Base-by-base conservation (phyloP, 352 stramenopile species). In the Pythium monospermum region DNA sequence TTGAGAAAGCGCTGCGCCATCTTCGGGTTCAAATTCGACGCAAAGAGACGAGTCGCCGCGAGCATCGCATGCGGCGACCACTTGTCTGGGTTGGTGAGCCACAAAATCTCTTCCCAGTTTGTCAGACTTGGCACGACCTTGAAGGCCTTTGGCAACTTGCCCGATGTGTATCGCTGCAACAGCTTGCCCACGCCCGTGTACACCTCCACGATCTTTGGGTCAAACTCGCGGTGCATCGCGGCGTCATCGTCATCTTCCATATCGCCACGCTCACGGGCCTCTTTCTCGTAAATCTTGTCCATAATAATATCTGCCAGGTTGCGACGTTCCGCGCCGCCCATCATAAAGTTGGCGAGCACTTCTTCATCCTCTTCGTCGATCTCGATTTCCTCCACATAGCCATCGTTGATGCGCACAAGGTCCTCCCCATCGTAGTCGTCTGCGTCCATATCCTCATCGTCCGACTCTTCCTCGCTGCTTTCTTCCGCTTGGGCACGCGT, bases 1-100 rank as follows among this genome's bases (percentile, higher is more conserved):
- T 98, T 98, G 69, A 97, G 99, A 71, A 99, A 99, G 19, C 96
- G 84, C 83, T 99, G 96, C 11, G 96, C 96, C 89, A 99, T 98
- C 73, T 98, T 98, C 22, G 94, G 91, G 75, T 99, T 99, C 48
- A 99, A 79, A 73, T 99, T 99, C 45, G 97, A 99, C 22, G 96
- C 94, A 58, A 99, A 99, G 40, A 99, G 85, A 8, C 93, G 76
- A 44, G 97, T 99, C 0, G 95, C 96, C 1, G 96, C 96, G 58
- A 85, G 96, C 85, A 98, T 99, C 8, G 96, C 94, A 54, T 99
- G 95, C n/a, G 96, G 95, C 10, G 96, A 98, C 97, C 97, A 99
- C 61, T 92, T 87, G 56, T 99, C 96, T 4, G 97, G 97, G 49
- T 79, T 85, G 22, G 97, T 99, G 36, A 99, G 79, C 80, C 96